Percentiles rank a stretch among this genome's conserved stretches.
phyloP scores from a whole-genome alignment of 352 stramenopile species.

The Phytophthora capsici region DNA sequence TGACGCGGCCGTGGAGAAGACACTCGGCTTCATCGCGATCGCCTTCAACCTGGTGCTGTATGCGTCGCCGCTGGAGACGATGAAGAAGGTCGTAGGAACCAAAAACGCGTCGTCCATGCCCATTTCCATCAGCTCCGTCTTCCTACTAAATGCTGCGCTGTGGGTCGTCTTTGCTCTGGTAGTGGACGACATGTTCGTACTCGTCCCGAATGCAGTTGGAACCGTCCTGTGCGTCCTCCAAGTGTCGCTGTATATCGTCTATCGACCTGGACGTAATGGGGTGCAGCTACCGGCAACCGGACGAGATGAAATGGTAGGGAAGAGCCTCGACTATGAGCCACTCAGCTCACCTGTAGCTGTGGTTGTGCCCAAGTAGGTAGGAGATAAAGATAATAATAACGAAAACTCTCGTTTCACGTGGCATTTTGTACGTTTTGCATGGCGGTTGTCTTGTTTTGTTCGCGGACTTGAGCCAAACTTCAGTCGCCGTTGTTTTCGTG shows the following conservation, averaged over 20 bases:
- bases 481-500: conserved; percentile 1
- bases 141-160: conserved; percentile 46
- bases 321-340: conserved; percentile 17
- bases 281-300: not conserved
- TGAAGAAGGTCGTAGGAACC: conserved; percentile 47
- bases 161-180: conserved; percentile 57
- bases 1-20: conserved; percentile 34
- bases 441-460: too few relatives aligned
- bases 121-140: conserved; percentile 48
- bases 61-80: conserved; percentile 49
- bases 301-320: conserved; percentile 11
- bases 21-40: conserved; percentile 47
- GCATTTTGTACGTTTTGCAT: too few relatives aligned
- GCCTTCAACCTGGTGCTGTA: conserved; percentile 52
- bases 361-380: too few relatives aligned
- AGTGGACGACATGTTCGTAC: conserved; percentile 41
- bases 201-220: conserved; percentile 46
- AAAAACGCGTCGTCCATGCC: conserved; percentile 53
- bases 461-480: not conserved
- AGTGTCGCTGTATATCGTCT: conserved; percentile 52
- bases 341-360: conserved; percentile 9
- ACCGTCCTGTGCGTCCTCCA: conserved; percentile 43
- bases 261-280: conserved; percentile 18
- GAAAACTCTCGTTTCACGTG: too few relatives aligned
- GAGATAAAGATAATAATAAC: too few relatives aligned